Percentiles rank a stretch among this genome's conserved stretches.
Evolutionary conservation across 148 eudicot genomes (phyloP).

Genomic region (Linanthus parryae): DNA sequence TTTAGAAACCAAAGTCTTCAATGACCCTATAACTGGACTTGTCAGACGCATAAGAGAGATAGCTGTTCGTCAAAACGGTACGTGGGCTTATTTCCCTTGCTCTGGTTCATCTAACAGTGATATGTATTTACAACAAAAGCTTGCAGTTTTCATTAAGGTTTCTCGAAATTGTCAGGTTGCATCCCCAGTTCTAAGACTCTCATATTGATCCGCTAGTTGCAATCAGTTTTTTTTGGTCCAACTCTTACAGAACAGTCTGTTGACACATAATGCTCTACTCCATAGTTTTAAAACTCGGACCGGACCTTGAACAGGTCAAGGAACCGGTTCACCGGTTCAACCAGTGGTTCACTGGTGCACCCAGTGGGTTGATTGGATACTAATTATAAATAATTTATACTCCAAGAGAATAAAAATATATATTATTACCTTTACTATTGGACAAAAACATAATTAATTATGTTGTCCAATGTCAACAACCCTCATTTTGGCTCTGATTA

Average conservation of each 20-base stretch:
- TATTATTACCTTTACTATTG: too few relatives aligned
- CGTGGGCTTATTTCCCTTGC: background rate
- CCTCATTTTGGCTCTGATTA: too few relatives aligned
- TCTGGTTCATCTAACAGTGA: background rate
- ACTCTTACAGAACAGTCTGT: background rate
- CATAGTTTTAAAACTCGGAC: too few relatives aligned
- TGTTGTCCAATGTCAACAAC: too few relatives aligned
- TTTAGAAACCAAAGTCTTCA: constrained; percentile 72
- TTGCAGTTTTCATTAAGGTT: background rate
- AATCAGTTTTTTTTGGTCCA: background rate
- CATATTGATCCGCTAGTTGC: too few relatives aligned
- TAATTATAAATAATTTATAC: too few relatives aligned
- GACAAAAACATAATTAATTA: too few relatives aligned
- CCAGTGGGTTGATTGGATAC: too few relatives aligned
- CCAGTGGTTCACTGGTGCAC: too few relatives aligned
- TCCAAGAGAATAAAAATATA: too few relatives aligned
- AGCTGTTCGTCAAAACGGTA: constrained; percentile 70
- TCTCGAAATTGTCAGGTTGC: background rate
- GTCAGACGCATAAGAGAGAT: constrained; percentile 82
- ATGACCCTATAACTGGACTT: constrained; percentile 71
- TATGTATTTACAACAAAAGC: background rate
- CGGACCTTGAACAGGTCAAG: too few relatives aligned
- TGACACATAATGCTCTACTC: background rate
- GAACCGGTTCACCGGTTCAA: too few relatives aligned
- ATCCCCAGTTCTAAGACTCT: background rate